Base-by-base conservation (phyloP, 2,329 filamentous ascomycete species). In the Scedosporium minutisporum region DNA sequence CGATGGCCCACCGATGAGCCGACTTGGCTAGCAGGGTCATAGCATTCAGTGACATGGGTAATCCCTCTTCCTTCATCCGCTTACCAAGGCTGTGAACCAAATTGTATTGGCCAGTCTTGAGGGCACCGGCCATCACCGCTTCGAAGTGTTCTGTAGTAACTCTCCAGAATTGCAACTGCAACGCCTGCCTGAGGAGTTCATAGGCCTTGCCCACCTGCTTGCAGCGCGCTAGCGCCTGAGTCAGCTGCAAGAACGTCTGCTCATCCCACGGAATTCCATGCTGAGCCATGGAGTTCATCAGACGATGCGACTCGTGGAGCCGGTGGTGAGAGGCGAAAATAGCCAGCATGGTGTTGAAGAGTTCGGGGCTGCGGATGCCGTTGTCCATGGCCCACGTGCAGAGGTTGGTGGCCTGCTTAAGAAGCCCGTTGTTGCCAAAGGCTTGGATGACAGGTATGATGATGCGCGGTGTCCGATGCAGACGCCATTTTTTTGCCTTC, bases 281-380 rank as follows among this genome's bases (percentile, higher is more conserved):
- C 12, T 75, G 71, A 23, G 75, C 77, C 83, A 86, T 86, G 42
- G 69, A 65, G 42, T 74, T 72, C 23, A 85, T 73, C 6, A 83
- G 63, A 4, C 73, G 75, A 67, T 84, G 80, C 61, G 83, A 75
- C 58, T 75, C 74, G n/a, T 70, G 70, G 6, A 85, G 71, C 61
- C 80, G 77, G 62, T 87, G 82, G 6, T 82, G 80, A 62, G 84
- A 76, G 6, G 89, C 90, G 71, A 91, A 82, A 64, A 88, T 84
- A 63, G 82, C 80, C 4, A 97, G 77, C 38, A 97, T 75, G 61
- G 85, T 80, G 70, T 97, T 96, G 90, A 90, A 97, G 69, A 91
- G 84, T 38, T 80, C 77, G 2, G 86, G 86, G 23, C 73, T 74
- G 1, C 80, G 76, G 1, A 84, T 80, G 18, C 78, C 75, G 65